phyloP scores from a whole-genome alignment of 176 grass and related monocot species.

The Triticum timopheevii region DNA sequence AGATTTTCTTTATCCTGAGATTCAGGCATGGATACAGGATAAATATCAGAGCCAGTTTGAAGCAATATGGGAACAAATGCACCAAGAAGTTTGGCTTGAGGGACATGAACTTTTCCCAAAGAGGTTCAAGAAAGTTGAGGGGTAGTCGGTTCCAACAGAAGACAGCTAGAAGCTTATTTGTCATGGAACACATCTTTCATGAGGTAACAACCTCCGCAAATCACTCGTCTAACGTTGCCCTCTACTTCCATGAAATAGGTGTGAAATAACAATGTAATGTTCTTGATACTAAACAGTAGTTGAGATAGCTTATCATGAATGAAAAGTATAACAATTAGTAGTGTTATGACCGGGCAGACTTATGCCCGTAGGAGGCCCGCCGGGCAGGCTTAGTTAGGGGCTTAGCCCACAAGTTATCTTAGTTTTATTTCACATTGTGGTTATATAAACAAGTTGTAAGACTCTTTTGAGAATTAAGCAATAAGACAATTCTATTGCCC shows the following conservation, averaged over 20 bases:
- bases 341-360: too few species aligned
- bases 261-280: background rate
- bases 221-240: background rate
- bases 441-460: too few species aligned
- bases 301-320: background rate
- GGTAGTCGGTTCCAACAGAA: background rate
- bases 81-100: slow-evolving; percentile 49
- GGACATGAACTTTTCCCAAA: slow-evolving; percentile 64
- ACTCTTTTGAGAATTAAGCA: too few species aligned
- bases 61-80: slow-evolving; percentile 68
- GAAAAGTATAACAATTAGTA: background rate
- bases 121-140: slow-evolving; percentile 56
- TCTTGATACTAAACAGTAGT: background rate
- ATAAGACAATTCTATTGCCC: too few species aligned
- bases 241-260: background rate
- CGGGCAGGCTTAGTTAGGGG: too few species aligned
- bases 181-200: slow-evolving; percentile 7
- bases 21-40: slow-evolving; percentile 56
- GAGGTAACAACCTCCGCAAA: background rate
- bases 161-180: slow-evolving; percentile 14
- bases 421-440: too few species aligned
- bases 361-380: too few species aligned
- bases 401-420: too few species aligned
- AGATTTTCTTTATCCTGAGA: slow-evolving; percentile 57
- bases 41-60: slow-evolving; percentile 52